Conservation (phyloP, 2,329 filamentous ascomycete genomes). For the Neopestalotiopsis clavispora region DNA sequence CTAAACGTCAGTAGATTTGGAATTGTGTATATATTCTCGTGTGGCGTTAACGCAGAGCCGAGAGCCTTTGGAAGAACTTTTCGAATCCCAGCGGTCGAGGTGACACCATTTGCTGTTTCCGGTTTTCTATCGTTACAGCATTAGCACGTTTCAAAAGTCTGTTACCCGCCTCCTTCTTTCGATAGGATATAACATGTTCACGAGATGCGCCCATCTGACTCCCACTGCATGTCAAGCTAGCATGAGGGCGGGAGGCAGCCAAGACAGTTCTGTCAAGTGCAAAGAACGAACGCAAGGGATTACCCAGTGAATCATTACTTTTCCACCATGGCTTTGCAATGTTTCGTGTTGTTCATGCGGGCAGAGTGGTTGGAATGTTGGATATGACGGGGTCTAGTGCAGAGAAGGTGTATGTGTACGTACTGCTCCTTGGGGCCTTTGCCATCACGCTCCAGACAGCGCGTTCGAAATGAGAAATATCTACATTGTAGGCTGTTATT, state of each 20-base stretch:
- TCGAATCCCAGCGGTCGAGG: conserved; percentile 23
- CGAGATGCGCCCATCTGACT: too few species aligned
- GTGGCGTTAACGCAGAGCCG: conserved; percentile 43
- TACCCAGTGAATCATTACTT: too few species aligned
- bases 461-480: conserved; percentile 11
- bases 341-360: too few species aligned
- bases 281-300: too few species aligned
- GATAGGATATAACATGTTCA: too few species aligned
- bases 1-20: conserved; percentile 92
- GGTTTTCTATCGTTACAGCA: neutral
- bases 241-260: too few species aligned
- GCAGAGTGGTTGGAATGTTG: neutral
- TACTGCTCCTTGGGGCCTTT: conserved; percentile 15
- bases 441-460: conserved; percentile 3
- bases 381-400: neutral
- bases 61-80: conserved; percentile 38
- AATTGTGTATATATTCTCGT: conserved; percentile 96
- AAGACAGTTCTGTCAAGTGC: too few species aligned
- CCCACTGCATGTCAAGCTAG: too few species aligned
- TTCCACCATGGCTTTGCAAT: too few species aligned
- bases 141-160: neutral
- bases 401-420: neutral
- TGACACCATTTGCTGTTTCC: neutral
- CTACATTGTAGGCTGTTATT: conserved; percentile 4
- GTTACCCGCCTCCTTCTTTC: too few species aligned